phyloP scores from a whole-genome alignment of 2,329 filamentous ascomycete genomes.

The Epichloe sp. region DNA sequence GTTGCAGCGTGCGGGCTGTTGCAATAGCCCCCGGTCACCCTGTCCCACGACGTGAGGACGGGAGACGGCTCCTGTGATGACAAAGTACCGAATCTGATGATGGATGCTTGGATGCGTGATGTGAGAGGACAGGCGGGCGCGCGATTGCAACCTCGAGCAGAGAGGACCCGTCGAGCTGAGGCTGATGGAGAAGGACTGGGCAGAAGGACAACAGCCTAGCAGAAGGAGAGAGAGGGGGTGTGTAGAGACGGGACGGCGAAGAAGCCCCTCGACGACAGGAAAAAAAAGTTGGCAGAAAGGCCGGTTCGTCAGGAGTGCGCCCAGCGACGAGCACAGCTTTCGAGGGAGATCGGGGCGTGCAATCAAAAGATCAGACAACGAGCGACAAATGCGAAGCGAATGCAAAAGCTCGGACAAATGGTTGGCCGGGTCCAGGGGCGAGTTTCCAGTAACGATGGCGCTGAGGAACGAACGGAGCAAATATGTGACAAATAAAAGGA shows the following conservation, averaged over 20 bases:
- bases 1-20: conserved; percentile 17
- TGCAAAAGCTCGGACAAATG: conserved; percentile 6
- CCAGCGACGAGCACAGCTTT: conserved; percentile 9
- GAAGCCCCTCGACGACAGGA: background rate
- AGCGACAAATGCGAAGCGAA: conserved; percentile 5
- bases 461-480: conserved; percentile 6
- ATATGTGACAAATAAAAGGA: conserved; percentile 6
- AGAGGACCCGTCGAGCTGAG: conserved; percentile 2
- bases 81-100: conserved; percentile 6
- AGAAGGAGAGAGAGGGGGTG: background rate
- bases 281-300: conserved; percentile 3
- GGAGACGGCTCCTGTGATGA: conserved; percentile 7
- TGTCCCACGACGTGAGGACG: conserved; percentile 13
- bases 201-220: background rate
- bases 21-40: conserved; percentile 21
- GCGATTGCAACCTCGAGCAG: conserved; percentile 1
- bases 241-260: background rate
- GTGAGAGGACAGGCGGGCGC: background rate
- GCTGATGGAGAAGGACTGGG: background rate
- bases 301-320: conserved; percentile 9
- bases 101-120: conserved; percentile 2
- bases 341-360: conserved; percentile 5
- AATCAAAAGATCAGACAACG: conserved; percentile 2
- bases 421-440: conserved; percentile 8
- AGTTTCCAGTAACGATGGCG: conserved; percentile 7